phyloP scores from a whole-genome alignment of 208 protist species.

The Leishmania tropica region DNA sequence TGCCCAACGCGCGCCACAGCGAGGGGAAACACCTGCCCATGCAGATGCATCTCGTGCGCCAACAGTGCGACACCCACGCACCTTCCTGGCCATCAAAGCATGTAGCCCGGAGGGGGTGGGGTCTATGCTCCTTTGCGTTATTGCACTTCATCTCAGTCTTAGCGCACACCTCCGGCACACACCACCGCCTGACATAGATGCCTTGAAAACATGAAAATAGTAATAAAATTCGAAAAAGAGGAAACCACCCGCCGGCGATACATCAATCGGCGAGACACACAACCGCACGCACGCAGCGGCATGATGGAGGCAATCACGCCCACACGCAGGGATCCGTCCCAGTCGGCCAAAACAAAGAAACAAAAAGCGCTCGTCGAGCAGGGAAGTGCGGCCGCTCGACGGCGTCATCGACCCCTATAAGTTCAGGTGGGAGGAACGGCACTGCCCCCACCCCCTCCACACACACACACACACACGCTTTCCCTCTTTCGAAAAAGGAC shows the following conservation, averaged over 20 bases:
- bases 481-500: not conserved
- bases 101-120: not conserved
- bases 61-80: not conserved
- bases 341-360: not conserved
- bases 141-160: not conserved
- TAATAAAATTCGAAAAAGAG: slow-evolving; percentile 2
- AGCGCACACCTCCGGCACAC: not conserved
- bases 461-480: not conserved
- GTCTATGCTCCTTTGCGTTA: not conserved
- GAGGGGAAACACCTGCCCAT: too few species aligned
- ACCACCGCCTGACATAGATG: not conserved
- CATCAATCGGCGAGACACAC: slow-evolving; percentile 5
- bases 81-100: not conserved
- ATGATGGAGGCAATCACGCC: not conserved
- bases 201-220: slow-evolving; percentile 8
- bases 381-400: not conserved
- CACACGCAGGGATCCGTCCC: not conserved
- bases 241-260: not conserved
- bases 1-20: not conserved
- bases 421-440: not conserved
- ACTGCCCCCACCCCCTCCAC: not conserved
- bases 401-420: not conserved
- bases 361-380: not conserved
- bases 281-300: too few species aligned
- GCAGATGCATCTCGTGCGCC: not conserved